phyloP scores from a whole-genome alignment of 2,329 filamentous ascomycete genomes.

The Dactylellina cionopaga region DNA sequence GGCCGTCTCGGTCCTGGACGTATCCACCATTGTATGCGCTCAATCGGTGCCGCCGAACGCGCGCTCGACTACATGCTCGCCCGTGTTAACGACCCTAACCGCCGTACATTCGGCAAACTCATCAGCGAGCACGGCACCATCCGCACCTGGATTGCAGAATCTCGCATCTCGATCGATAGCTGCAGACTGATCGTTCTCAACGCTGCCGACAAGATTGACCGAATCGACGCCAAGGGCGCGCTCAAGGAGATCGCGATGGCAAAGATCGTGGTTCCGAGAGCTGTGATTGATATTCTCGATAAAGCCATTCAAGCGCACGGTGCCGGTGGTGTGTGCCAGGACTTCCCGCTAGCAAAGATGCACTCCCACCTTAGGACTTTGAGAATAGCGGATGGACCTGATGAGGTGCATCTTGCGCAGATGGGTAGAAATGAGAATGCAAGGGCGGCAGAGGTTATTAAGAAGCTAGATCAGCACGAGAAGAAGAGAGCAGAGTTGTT shows the following conservation, averaged over 20 bases:
- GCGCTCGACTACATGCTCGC: constrained; percentile 95
- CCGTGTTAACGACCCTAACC: constrained; percentile 88
- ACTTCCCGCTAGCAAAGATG: constrained; percentile 87
- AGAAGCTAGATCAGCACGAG: constrained; percentile 72
- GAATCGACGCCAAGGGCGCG: constrained; percentile 84
- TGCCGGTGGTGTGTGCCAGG: constrained; percentile 89
- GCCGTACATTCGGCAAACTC: constrained; percentile 89
- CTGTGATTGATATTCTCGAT: constrained; percentile 87
- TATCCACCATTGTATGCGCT: constrained; percentile 97
- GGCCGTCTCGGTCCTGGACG: constrained; percentile 93
- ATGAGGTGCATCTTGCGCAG: constrained; percentile 91
- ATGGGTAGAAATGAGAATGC: constrained; percentile 83
- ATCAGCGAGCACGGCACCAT: constrained; percentile 91
- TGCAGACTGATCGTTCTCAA: constrained; percentile 91
- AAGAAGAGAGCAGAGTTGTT: constrained; percentile 73
- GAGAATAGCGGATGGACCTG: constrained; percentile 88
- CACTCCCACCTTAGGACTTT: constrained; percentile 84
- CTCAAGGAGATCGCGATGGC: constrained; percentile 94
- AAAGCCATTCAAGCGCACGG: constrained; percentile 93
- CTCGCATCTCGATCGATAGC: constrained; percentile 91
- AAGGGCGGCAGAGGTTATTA: constrained; percentile 70
- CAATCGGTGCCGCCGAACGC: constrained; percentile 87
- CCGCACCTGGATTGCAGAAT: constrained; percentile 91
- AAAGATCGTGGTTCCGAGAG: constrained; percentile 88
- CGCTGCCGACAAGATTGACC: constrained; percentile 93